Evolutionary conservation across 257 asterid genomes (phyloP).

Genomic region (Agastache rugosa): DNA sequence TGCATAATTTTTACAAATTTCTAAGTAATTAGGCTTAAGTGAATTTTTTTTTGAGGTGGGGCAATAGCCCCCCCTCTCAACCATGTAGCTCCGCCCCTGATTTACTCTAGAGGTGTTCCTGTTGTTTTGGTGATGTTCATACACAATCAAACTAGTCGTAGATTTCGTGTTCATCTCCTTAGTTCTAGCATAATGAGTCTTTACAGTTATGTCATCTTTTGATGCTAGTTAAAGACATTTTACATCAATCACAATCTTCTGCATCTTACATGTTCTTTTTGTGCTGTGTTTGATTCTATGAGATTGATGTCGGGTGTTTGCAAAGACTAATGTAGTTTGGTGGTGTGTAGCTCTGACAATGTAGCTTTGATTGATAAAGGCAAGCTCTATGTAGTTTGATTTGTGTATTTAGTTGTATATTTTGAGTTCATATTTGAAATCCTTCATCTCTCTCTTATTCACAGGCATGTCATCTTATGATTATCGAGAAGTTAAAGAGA

Average conservation of each 20-base stretch:
- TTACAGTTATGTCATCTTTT: neutral
- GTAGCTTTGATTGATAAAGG: neutral
- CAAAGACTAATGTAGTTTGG: neutral
- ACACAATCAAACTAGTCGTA: neutral
- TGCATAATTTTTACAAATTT: too few relatives aligned
- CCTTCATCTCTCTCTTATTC: neutral
- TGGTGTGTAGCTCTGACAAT: neutral
- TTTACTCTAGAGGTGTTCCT: neutral
- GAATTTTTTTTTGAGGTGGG: too few relatives aligned
- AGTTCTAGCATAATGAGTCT: neutral
- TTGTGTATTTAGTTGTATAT: neutral
- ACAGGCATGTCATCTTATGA: conserved; percentile 65
- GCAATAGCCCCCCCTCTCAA: too few relatives aligned
- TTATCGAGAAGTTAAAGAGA: conserved; percentile 47
- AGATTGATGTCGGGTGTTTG: conserved; percentile 6
- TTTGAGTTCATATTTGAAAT: too few relatives aligned
- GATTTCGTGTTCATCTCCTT: neutral
- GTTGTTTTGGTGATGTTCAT: neutral
- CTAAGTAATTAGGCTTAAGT: too few relatives aligned
- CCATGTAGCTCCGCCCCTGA: too few relatives aligned
- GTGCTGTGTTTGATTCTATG: neutral
- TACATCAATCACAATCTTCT: neutral
- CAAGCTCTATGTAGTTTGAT: neutral
- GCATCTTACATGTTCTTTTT: neutral
- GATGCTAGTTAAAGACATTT: neutral